Base-by-base conservation (phyloP, 768 basidiomycete genomes). In the Podaxis sp. region DNA sequence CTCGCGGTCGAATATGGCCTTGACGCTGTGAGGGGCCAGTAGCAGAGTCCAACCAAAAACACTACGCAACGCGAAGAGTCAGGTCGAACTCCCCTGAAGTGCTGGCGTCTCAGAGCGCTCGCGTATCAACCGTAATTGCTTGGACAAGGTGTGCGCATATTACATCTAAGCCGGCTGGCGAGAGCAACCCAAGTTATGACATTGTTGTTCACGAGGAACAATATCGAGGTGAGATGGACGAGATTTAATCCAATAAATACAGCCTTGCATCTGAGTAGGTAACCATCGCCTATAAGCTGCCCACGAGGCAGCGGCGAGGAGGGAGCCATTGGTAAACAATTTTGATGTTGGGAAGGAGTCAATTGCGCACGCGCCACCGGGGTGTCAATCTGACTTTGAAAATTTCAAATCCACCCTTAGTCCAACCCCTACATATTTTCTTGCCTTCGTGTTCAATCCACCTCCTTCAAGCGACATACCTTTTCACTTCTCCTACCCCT, bases 401-500 rank as follows among this genome's bases (percentile, higher is more conserved):
- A 71, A 55, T 76, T 80, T 73, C 68, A 70, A 65, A 71, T 73
- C 74, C 73, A 75, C 74, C 74, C 75, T 75, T 75, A 71, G 75
- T 74, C 74, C 74, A 72, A 65, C 68, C 67, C 64, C 69, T 69
- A 72, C 69, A 74, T 69, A 75, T 77, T 79, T 81, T 80, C 74
- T 75, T 74, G 75, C 73, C 75, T 76, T 77, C 75, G 76, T 79
- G 79, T 78, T 73, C 73, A 77, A 73, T 74, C 77, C 77, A 76
- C 75, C 33, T 33, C 9, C 33, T 33, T 33, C 33, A 33, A 77
- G 76, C 74, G 76, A 76, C 74, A 74, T 76, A 75, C 72, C 74
- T 71, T 70, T 69, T 70, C 65, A 44, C 67, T 71, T 65, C 69
- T 60, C 68, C 68, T 68, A 67, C 68, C 66, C 71, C 70, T 66